Percentiles rank a stretch among this genome's conserved stretches.
Conservation (phyloP, 192 early-diverging fungal species). For the Umbelopsis vinacea region DNA sequence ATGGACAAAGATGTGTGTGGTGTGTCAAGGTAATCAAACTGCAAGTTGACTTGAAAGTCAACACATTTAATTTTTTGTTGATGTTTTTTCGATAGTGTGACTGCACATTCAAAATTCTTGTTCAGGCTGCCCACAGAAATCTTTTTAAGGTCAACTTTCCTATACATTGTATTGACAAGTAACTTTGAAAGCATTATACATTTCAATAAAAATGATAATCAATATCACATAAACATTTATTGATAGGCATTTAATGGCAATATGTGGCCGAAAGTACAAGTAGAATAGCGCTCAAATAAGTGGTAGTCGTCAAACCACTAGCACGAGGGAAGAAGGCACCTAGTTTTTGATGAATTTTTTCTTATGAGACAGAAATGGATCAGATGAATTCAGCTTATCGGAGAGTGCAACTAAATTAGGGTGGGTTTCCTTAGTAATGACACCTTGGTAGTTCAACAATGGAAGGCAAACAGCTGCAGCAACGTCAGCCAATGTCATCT, state of each 20-base stretch:
- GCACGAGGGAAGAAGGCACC: neutral
- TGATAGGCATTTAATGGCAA: too few species aligned
- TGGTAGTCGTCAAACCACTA: too few species aligned
- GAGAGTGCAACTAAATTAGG: neutral
- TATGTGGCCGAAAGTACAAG: too few species aligned
- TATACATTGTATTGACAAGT: too few species aligned
- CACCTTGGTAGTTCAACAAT: neutral
- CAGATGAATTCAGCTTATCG: neutral
- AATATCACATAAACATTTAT: too few species aligned
- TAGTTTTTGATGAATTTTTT: neutral
- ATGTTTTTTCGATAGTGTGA: too few species aligned
- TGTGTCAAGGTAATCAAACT: neutral
- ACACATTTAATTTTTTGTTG: neutral
- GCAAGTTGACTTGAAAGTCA: neutral
- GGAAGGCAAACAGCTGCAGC: neutral
- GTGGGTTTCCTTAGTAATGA: conserved; percentile 14
- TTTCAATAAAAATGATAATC: too few species aligned
- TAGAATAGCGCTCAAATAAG: too few species aligned
- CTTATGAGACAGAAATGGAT: neutral
- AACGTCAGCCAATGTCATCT: conserved; percentile 18
- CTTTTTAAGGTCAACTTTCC: too few species aligned
- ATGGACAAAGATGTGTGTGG: conserved; percentile 1
- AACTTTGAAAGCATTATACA: too few species aligned
- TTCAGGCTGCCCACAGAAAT: too few species aligned
- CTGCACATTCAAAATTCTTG: too few species aligned